Percentiles rank a stretch among this genome's conserved stretches.
Conservation (phyloP, 2,329 filamentous ascomycete genomes). For the Trichoderma aggressivum region DNA sequence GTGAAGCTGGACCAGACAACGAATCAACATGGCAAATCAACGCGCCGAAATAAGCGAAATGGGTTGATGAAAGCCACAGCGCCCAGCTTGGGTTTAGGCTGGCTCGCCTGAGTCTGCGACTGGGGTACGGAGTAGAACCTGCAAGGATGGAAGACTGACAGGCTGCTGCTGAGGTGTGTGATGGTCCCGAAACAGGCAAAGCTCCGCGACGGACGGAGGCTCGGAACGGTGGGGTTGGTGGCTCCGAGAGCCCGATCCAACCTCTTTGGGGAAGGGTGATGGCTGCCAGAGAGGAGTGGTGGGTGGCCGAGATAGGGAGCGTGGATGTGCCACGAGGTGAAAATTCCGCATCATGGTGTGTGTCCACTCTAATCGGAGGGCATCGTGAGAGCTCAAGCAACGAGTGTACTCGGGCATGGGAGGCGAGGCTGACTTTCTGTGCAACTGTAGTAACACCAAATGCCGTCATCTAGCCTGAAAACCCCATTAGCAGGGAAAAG, state of each 20-base stretch:
- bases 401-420: background rate
- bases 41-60: slow-evolving; percentile 18
- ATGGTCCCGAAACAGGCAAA: slow-evolving; percentile 16
- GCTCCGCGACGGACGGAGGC: slow-evolving; percentile 16
- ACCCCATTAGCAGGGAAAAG: background rate
- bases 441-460: background rate
- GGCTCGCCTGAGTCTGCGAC: background rate
- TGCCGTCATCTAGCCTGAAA: background rate
- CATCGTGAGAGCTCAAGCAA: background rate
- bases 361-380: background rate
- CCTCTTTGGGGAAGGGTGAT: background rate
- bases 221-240: slow-evolving; percentile 19
- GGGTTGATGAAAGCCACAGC: slow-evolving; percentile 14
- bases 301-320: slow-evolving; percentile 10
- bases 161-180: slow-evolving; percentile 13
- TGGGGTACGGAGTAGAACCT: background rate
- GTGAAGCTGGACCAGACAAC: background rate
- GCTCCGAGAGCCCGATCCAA: slow-evolving; percentile 12
- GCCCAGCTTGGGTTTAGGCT: background rate
- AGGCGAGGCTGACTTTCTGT: slow-evolving; percentile 7
- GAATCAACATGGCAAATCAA: slow-evolving; percentile 16
- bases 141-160: slow-evolving; percentile 3
- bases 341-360: background rate
- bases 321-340: slow-evolving; percentile 14
- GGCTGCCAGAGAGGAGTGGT: background rate